Percentiles rank a stretch among this genome's conserved stretches.
These are phyloP conservation scores for Alternaria novae-zelandiae DNA, from an alignment of 2,329 filamentous ascomycete species.

Conservation along the genomic window DNA sequence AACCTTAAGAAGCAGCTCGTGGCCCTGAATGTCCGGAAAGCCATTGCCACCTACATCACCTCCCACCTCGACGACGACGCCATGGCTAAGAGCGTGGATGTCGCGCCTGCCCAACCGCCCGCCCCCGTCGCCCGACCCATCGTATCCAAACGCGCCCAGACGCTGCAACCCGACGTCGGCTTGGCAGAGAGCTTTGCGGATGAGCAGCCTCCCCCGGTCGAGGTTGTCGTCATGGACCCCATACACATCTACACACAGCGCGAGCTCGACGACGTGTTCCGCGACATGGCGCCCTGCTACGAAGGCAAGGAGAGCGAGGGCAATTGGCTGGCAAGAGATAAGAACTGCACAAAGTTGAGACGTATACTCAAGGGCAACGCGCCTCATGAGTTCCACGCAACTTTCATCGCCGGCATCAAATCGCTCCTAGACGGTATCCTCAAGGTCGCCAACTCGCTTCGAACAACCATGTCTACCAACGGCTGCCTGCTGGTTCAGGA, in stretches of 20 bases:
- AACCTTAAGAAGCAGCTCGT: slow-evolving; percentile 88
- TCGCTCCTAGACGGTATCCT: slow-evolving; percentile 83
- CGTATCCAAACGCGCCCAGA: slow-evolving; percentile 42
- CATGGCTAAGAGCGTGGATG: slow-evolving; percentile 44
- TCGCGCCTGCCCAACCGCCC: slow-evolving; percentile 23
- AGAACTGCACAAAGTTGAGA: slow-evolving; percentile 77
- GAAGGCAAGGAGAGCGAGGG: slow-evolving; percentile 89
- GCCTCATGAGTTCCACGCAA: slow-evolving; percentile 73
- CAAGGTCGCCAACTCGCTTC: slow-evolving; percentile 80
- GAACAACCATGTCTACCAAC: slow-evolving; percentile 89
- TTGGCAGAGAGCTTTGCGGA: slow-evolving; percentile 52
- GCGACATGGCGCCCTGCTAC: slow-evolving; percentile 80
- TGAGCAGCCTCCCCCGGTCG: slow-evolving; percentile 68
- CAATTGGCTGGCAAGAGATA: slow-evolving; percentile 89
- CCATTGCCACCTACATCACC: slow-evolving; percentile 82
- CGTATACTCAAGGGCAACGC: slow-evolving; percentile 84
- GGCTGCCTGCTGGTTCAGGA: slow-evolving; percentile 86
- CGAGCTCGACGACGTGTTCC: slow-evolving; percentile 87
- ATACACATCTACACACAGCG: slow-evolving; percentile 82
- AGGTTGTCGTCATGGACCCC: slow-evolving; percentile 75
- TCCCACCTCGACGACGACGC: slow-evolving; percentile 75
- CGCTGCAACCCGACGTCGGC: slow-evolving; percentile 51
- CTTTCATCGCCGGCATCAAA: slow-evolving; percentile 75
- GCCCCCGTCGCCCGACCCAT: slow-evolving; percentile 34
- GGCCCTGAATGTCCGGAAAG: slow-evolving; percentile 82